Evolutionary conservation across 768 basidiomycete species (phyloP).

Genomic region (Serendipita sp.): DNA sequence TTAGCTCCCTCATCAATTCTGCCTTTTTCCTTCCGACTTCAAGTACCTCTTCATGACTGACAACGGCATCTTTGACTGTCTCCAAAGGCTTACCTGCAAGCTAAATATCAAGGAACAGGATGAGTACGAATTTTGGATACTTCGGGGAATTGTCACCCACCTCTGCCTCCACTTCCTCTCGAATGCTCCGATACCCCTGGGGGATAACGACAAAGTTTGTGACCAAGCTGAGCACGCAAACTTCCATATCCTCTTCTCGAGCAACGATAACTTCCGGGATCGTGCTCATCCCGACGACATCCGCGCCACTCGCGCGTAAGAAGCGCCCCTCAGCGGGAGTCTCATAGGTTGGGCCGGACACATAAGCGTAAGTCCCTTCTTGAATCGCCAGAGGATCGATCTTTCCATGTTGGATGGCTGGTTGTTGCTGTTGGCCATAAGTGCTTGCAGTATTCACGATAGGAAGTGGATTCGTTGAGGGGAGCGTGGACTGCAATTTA

Average conservation of each 20-base stretch:
- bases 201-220: constrained; percentile 68
- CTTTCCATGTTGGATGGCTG: constrained; percentile 1
- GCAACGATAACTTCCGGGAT: constrained; percentile 79
- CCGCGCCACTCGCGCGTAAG: constrained; percentile 56
- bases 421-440: background rate
- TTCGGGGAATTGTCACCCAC: constrained; percentile 20
- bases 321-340: constrained; percentile 75
- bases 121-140: background rate
- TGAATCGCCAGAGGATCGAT: constrained; percentile 30
- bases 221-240: constrained; percentile 67
- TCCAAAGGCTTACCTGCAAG: constrained; percentile 41
- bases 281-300: constrained; percentile 92
- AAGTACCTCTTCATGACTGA: constrained; percentile 72
- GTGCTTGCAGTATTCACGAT: too few species aligned
- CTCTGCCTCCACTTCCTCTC: constrained; percentile 64
- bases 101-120: constrained; percentile 22
- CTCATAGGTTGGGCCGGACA: constrained; percentile 80
- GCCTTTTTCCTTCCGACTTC: constrained; percentile 48
- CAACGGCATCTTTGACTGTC: constrained; percentile 27
- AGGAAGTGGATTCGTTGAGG: background rate
- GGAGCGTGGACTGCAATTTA: constrained; percentile 24
- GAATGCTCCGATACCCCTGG: constrained; percentile 46
- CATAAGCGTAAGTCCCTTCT: constrained; percentile 84
- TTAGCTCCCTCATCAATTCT: constrained; percentile 53
- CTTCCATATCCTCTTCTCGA: constrained; percentile 54